phyloP scores from a whole-genome alignment of 1,284 basidiomycete species.

The Boletus holoroseus region DNA sequence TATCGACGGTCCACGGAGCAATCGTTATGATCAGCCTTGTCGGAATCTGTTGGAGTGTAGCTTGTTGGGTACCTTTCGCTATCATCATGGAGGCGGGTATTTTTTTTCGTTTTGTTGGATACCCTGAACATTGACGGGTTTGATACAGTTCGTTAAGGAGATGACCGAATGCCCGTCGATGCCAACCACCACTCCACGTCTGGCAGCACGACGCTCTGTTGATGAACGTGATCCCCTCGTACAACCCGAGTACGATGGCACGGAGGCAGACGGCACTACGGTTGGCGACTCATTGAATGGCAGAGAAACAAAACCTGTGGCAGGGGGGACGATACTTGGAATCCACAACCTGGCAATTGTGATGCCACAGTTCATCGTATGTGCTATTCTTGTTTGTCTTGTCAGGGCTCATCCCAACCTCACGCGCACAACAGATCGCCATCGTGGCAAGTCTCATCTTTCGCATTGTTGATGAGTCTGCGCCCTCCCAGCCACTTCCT shows the following conservation, averaged over 20 bases:
- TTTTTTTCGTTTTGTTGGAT: not conserved
- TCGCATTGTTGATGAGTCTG: conserved; percentile 61
- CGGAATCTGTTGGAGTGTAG: conserved; percentile 92
- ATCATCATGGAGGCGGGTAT: conserved; percentile 85
- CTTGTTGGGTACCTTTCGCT: conserved; percentile 87
- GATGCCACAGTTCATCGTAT: conserved; percentile 84
- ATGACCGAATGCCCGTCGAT: conserved; percentile 37
- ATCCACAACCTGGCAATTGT: conserved; percentile 95
- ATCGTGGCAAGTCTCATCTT: conserved; percentile 88
- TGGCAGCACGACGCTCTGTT: conserved; percentile 1
- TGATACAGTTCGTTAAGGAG: conserved; percentile 74
- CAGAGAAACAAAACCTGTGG: conserved; percentile 50
- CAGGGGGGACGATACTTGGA: conserved; percentile 91
- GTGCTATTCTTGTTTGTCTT: conserved; percentile 30
- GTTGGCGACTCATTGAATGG: conserved; percentile 33
- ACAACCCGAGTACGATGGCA: conserved; percentile 46
- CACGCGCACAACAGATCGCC: conserved; percentile 57
- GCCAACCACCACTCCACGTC: not conserved
- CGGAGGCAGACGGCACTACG: conserved; percentile 42
- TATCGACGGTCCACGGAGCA: conserved; percentile 68
- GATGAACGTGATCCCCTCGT: conserved; percentile 62
- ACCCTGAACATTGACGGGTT: conserved; percentile 1
- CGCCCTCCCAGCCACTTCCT: conserved; percentile 33
- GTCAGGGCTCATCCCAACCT: not conserved
- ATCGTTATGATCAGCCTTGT: conserved; percentile 77